These are phyloP conservation scores for Ophiostoma tasmaniense DNA, from an alignment of 2,329 filamentous ascomycete genomes.

Conservation along the genomic window DNA sequence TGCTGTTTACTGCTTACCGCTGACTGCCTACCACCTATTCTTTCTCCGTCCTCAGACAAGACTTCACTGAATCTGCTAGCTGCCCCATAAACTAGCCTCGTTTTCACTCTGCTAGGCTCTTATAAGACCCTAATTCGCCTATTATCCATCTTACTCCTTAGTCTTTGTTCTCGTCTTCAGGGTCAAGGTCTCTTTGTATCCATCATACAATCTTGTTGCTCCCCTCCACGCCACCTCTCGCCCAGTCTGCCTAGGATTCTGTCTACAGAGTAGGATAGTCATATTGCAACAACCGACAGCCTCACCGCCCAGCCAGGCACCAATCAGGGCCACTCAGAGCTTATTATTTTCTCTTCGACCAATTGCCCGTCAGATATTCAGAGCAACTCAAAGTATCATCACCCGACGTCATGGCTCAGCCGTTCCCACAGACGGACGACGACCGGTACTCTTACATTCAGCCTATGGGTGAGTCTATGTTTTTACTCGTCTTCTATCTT, in stretches of 20 bases:
- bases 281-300: background rate
- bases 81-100: background rate
- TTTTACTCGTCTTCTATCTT: background rate
- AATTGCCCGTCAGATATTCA: background rate
- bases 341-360: background rate
- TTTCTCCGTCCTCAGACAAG: background rate
- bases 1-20: background rate
- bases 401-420: conserved; percentile 19
- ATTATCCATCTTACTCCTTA: background rate
- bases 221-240: background rate
- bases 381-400: background rate
- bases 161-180: background rate
- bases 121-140: background rate
- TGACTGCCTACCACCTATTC: background rate
- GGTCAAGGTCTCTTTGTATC: background rate
- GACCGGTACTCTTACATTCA: conserved; percentile 41
- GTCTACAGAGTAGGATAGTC: background rate
- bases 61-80: background rate
- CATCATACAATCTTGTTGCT: no score
- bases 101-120: background rate
- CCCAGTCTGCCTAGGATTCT: background rate
- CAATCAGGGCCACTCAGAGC: background rate
- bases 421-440: conserved; percentile 28
- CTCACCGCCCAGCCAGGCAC: background rate
- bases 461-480: conserved; percentile 45